phyloP scores from a whole-genome alignment of 2,329 filamentous ascomycete species.

The Zymoseptoria pseudotritici region DNA sequence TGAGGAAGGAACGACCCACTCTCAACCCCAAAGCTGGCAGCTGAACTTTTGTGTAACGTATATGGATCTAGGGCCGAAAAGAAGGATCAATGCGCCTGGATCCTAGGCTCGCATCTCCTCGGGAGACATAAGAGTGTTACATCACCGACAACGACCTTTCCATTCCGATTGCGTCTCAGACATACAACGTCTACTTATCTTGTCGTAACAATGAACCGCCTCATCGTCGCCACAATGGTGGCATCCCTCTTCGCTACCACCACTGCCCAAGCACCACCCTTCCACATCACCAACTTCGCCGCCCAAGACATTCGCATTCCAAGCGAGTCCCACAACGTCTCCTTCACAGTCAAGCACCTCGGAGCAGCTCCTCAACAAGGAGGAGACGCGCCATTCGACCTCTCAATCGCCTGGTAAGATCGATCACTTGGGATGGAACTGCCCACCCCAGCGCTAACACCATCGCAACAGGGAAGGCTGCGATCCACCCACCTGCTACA shows the following conservation, averaged over 20 bases:
- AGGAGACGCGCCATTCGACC: constrained; percentile 4
- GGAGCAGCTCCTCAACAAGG: constrained; percentile 17
- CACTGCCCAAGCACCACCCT: constrained; percentile 3
- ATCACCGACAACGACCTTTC: background rate
- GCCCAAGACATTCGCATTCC: constrained; percentile 9
- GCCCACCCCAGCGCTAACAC: background rate
- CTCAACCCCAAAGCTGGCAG: background rate
- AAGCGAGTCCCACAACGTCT: constrained; percentile 9
- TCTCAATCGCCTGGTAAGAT: constrained; percentile 12
- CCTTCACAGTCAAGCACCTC: constrained; percentile 19
- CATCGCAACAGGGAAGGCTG: background rate
- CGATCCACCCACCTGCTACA: background rate
- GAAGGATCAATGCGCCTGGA: background rate
- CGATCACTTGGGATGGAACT: background rate
- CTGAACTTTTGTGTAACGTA: background rate
- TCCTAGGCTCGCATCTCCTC: too few species aligned
- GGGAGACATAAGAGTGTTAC: background rate
- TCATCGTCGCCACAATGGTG: background rate
- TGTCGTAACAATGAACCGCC: background rate
- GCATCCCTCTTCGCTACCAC: background rate
- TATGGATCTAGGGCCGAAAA: background rate
- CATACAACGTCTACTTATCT: too few species aligned
- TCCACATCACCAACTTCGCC: constrained; percentile 12
- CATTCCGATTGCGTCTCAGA: background rate
- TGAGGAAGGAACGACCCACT: background rate